Evolutionary conservation across 2,329 filamentous ascomycete genomes (phyloP), one percentile per base, ranked within the genome.

Genomic region (Lithohypha guttulata): DNA sequence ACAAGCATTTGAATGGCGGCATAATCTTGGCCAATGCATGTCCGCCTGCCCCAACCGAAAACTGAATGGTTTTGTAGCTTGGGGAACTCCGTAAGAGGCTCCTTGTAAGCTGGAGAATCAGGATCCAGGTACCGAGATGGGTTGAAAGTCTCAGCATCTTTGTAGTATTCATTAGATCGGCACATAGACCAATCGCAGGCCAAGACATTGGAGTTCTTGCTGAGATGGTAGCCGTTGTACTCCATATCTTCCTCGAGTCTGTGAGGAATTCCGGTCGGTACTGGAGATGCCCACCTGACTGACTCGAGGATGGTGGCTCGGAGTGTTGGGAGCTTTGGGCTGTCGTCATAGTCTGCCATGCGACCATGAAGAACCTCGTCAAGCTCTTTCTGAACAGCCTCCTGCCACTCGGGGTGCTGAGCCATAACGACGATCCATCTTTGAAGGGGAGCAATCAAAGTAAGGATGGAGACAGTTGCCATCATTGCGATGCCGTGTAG

Each of bases 41-140:
- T 23, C 3, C 34, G 34, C 7, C 34, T 21, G 15, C 34, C 34
- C 22, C 21, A 37, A 9, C 34, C 34, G 34, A 37, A 37, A 8
- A 28, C 34, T 7, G 21, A 15, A 15, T 37, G 34, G 20, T 23
- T 23, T 27, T 37, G 20, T 11, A 37, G n/a, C n/a, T 37, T 37
- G 25, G 34, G 34, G 22, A 27, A 37, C n/a, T 37, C 21, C 8
- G 34, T 37, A 9, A 37, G 25, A 15, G 34, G 68, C 45, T 68
- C 67, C 46, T 62, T 64, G 51, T 66, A 73, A 1, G 65, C 70
- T n/a, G 69, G 69, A 53, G 61, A 73, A 9, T 57, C 58, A 1
- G 67, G 60, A 25, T 70, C 59, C 8, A 69, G 53, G 69, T 69
- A 75, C 34, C 71, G 63, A 27, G 69, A 13, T 5, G 34, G 34